phyloP scores from a whole-genome alignment of 306 rosid species.

The Sicyos edulis region DNA sequence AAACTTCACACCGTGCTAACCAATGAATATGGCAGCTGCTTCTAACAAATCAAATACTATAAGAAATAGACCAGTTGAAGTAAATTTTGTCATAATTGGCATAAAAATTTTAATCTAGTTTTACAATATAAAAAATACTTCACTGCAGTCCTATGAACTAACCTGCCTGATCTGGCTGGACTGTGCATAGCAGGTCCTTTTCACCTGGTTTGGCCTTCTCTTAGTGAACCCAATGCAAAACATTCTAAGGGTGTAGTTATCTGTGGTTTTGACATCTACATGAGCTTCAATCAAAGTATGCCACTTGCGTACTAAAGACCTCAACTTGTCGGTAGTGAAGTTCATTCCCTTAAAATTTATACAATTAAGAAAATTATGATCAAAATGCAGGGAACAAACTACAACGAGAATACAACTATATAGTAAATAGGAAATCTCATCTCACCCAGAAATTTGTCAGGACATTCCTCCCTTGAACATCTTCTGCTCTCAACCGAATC shows the following conservation, averaged over 20 bases:
- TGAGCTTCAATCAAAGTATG: constrained; percentile 90
- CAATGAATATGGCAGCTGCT: too few relatives aligned
- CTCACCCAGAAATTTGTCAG: constrained; percentile 91
- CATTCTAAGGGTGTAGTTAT: constrained; percentile 68
- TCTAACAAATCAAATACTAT: not conserved
- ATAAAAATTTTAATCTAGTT: too few relatives aligned
- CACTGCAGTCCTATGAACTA: not conserved
- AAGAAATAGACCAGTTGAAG: not conserved
- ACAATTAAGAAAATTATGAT: not conserved
- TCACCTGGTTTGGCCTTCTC: constrained; percentile 75
- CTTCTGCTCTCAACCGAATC: constrained; percentile 93
- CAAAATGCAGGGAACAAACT: not conserved
- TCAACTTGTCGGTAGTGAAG: constrained; percentile 80
- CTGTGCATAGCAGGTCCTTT: constrained; percentile 93
- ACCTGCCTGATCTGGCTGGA: constrained; percentile 90
- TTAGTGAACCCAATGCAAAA: constrained; percentile 90
- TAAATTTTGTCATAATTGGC: too few relatives aligned
- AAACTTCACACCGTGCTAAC: too few relatives aligned
- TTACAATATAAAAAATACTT: not conserved
- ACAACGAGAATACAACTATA: not conserved
- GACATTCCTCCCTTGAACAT: constrained; percentile 82
- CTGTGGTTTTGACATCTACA: constrained; percentile 89
- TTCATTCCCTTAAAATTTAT: constrained; percentile 57
- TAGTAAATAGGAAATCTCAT: not conserved
- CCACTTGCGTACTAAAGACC: constrained; percentile 86